Base-by-base conservation (phyloP, 768 basidiomycete species). In the Nevesoporus exiguus region DNA sequence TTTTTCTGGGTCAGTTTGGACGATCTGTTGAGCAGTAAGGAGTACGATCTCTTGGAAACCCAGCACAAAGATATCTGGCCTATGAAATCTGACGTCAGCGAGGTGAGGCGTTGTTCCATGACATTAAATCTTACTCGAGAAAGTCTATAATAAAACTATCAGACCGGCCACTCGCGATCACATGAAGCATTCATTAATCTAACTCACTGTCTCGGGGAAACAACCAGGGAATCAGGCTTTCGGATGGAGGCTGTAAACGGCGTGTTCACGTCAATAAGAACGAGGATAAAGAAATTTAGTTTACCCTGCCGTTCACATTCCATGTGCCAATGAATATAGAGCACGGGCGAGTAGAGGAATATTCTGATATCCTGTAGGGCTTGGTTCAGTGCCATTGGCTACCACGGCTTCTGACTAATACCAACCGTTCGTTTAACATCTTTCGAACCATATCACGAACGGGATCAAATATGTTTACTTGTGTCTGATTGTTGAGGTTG, bases 31-130 rank as follows among this genome's bases (percentile, higher is more conserved):
- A 3, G 97, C 93, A n/a, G 93, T 98, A 44, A 99, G 80, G 5
- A 94, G 93, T 0, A 99, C 97, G 49, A 99, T 94, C 71, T 99
- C 97, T 71, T 99, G 95, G 67, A 98, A 97, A 2, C 90, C 92
- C 27, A 98, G 76, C 21, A 86, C 86, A 66, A 96, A 86, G 57
- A 98, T 84, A 65, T 98, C 94, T 7, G 94, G 93, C 41, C 90
- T 90, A 49, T 34, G 43, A 24, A 19, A 43, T 59, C 41, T 48
- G 17, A 11, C 15, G 8, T 65, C 54, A 64, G 55, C 36, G 45
- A 74, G 60, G 55, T 33, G 45, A 74, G 60, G 51, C 60, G 70
- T 73, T 58, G 5, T 34, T 55, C 7, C 17, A 51, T 2, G 34
- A 33, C 7, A 45, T 17, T 19, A 58, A 37, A 45, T 41, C 58